phyloP scores from a whole-genome alignment of 1,139 yeast genomes.

The Lodderomyces pseudojiufengensis region DNA sequence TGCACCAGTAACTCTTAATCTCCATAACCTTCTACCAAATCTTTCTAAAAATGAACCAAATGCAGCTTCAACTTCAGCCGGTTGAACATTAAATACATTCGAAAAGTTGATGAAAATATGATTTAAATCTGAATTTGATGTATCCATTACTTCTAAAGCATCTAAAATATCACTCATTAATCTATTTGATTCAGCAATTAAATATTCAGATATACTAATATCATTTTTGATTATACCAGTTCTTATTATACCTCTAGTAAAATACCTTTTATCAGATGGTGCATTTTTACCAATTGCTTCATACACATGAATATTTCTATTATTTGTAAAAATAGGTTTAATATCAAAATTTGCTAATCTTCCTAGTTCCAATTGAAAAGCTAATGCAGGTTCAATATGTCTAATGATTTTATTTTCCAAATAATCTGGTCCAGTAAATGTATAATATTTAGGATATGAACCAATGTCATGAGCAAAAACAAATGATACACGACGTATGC shows the following conservation, averaged over 20 bases:
- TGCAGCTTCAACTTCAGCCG: constrained; percentile 95
- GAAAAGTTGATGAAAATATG: constrained; percentile 96
- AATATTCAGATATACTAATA: constrained; percentile 86
- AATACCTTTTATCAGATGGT: constrained; percentile 89
- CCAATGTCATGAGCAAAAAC: constrained; percentile 83
- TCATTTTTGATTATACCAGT: constrained; percentile 94
- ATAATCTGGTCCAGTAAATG: constrained; percentile 87
- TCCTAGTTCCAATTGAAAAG: constrained; percentile 93
- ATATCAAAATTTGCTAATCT: constrained; percentile 92
- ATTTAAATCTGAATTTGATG: constrained; percentile 91
- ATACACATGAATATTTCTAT: constrained; percentile 95
- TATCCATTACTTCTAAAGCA: constrained; percentile 89
- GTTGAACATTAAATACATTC: constrained; percentile 88
- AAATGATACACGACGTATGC: constrained; percentile 89
- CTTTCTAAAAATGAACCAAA: constrained; percentile 97
- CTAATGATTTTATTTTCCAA: constrained; percentile 85
- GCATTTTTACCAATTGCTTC: constrained; percentile 95
- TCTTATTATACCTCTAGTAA: constrained; percentile 94
- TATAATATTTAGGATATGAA: constrained; percentile 89
- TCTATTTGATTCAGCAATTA: constrained; percentile 93
- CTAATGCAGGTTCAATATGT: constrained; percentile 97
- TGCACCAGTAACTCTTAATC: constrained; percentile 94
- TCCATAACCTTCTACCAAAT: constrained; percentile 95
- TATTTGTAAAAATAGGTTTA: constrained; percentile 92
- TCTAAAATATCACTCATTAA: constrained; percentile 94